Conservation (phyloP, 352 stramenopile genomes). For the Globisporangium sylvaticum region DNA sequence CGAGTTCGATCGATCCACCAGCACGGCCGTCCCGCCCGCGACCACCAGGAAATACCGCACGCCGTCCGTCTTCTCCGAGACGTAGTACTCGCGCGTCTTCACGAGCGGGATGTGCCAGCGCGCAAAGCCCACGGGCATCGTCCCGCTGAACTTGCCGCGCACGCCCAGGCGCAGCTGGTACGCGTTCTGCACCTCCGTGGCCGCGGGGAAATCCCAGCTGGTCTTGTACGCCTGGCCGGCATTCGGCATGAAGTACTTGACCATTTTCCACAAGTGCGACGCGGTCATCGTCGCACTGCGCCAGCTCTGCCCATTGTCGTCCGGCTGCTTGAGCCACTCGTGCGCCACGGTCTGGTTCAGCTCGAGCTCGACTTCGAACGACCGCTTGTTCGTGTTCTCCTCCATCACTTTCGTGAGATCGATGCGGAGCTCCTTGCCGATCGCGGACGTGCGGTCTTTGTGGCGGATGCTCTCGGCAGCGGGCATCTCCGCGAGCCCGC, state of each 20-base stretch:
- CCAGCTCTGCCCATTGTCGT: slow-evolving; percentile 70
- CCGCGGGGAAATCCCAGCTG: slow-evolving; percentile 67
- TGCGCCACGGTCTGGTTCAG: slow-evolving; percentile 60
- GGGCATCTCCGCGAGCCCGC: slow-evolving; percentile 55
- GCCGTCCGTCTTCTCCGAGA: slow-evolving; percentile 91
- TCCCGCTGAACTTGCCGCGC: slow-evolving; percentile 84
- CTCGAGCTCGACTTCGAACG: slow-evolving; percentile 81
- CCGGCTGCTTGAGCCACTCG: slow-evolving; percentile 71
- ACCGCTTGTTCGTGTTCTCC: slow-evolving; percentile 63
- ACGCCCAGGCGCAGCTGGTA: slow-evolving; percentile 69
- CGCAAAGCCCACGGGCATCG: slow-evolving; percentile 91
- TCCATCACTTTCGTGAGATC: slow-evolving; percentile 82
- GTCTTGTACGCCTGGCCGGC: slow-evolving; percentile 77
- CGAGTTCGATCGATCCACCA: slow-evolving; percentile 79
- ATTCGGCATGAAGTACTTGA: slow-evolving; percentile 83
- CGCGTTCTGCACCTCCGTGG: slow-evolving; percentile 74
- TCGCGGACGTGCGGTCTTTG: slow-evolving; percentile 74
- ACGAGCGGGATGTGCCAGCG: slow-evolving; percentile 86
- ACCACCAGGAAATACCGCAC: slow-evolving; percentile 90
- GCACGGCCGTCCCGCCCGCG: slow-evolving; percentile 51
- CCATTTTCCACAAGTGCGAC: slow-evolving; percentile 72
- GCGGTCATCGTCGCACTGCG: slow-evolving; percentile 65
- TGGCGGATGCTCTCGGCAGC: slow-evolving; percentile 68
- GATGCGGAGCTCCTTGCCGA: slow-evolving; percentile 74
- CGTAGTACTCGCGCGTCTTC: slow-evolving; percentile 80